These are phyloP conservation scores for Rhodotorula toruloides DNA, from an alignment of 768 basidiomycete species.

Conservation along the genomic window DNA sequence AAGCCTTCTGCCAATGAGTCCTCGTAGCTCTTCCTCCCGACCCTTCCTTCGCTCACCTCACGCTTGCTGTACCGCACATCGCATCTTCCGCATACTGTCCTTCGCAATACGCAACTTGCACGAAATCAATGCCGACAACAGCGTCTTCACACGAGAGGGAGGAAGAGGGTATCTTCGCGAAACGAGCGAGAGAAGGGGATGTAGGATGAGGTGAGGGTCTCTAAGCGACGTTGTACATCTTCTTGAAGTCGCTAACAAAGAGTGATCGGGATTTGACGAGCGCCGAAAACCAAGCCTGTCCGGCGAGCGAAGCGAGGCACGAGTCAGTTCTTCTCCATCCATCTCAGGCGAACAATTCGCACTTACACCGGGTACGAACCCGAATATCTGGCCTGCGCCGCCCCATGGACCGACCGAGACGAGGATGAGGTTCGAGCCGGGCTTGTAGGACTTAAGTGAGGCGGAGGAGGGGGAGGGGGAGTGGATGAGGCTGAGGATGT, in stretches of 20 bases:
- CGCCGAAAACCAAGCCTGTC: constrained; percentile 2
- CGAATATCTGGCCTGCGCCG: constrained; percentile 27
- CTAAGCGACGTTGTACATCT: constrained; percentile 2
- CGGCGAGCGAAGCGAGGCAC: too few species aligned
- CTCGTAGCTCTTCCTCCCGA: too few species aligned
- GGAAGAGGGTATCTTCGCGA: too few species aligned
- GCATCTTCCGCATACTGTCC: too few species aligned
- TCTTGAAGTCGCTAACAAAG: constrained; percentile 14
- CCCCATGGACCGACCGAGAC: constrained; percentile 20
- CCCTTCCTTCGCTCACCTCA: too few species aligned
- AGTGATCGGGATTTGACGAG: constrained; percentile 3
- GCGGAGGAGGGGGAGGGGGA: neutral
- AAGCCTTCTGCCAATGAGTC: too few species aligned
- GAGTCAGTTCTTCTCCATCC: too few species aligned
- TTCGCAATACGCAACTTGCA: too few species aligned
- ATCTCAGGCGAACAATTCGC: too few species aligned
- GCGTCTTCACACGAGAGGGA: too few species aligned
- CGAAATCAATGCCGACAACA: too few species aligned
- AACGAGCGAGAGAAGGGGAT: neutral
- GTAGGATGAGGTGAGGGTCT: neutral
- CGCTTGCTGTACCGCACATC: too few species aligned
- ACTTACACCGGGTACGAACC: constrained; percentile 14
- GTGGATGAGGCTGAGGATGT: constrained; percentile 17
- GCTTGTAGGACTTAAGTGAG: constrained; percentile 17
- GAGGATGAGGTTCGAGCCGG: constrained; percentile 10